Evolutionary conservation across 371 early-diverging fungal genomes (phyloP).

Genomic region (Rhizomucor miehei): DNA sequence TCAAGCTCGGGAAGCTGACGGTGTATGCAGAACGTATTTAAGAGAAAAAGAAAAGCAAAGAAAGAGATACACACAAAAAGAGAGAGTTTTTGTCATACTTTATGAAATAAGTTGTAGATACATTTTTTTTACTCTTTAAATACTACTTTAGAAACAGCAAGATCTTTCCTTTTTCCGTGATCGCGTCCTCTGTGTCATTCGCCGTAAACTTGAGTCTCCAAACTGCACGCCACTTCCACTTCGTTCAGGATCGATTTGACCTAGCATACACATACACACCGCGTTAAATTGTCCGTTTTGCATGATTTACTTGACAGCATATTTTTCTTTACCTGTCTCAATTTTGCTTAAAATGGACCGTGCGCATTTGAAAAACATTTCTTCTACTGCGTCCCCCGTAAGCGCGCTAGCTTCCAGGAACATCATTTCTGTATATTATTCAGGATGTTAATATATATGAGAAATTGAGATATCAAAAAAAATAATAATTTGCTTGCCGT

Average conservation of each 20-base stretch:
- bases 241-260: conserved; percentile 61
- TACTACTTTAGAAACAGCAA: conserved; percentile 41
- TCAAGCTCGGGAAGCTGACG: conserved; percentile 42
- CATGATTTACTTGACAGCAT: neutral
- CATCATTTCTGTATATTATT: conserved; percentile 54
- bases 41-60: neutral
- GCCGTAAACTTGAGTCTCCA: conserved; percentile 58
- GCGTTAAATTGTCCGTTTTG: too few relatives aligned
- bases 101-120: too few relatives aligned
- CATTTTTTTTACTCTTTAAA: too few relatives aligned
- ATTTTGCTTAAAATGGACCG: conserved; percentile 59
- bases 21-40: conserved; percentile 32
- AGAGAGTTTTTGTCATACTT: too few relatives aligned
- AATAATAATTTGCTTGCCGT: conserved; percentile 34
- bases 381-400: conserved; percentile 60
- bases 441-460: too few relatives aligned
- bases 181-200: conserved; percentile 61
- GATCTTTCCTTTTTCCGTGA: conserved; percentile 50
- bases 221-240: conserved; percentile 64
- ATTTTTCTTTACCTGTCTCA: conserved; percentile 43
- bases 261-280: conserved; percentile 11
- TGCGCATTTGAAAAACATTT: conserved; percentile 61
- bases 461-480: too few relatives aligned
- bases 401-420: conserved; percentile 63
- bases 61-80: too few relatives aligned